Base-by-base conservation (phyloP, 345 rosid species). In the Stellera chamaejasme region DNA sequence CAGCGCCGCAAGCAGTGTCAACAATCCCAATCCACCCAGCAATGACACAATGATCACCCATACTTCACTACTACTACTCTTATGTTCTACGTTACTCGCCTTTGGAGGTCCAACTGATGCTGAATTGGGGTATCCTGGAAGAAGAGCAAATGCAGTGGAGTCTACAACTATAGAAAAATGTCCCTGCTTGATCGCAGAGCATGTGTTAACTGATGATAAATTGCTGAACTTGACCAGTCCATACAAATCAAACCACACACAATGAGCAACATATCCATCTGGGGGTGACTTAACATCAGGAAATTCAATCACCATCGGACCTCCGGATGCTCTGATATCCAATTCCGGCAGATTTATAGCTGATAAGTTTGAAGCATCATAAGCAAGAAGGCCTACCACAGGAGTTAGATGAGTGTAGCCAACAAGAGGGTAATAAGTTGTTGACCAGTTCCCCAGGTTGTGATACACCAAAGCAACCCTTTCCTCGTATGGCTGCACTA, bases 391-490 rank as follows among this genome's bases (percentile, higher is more conserved):
- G 45, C 95, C 96, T 48, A 90, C 45, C 5, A 93, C 79, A 0
- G 99, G 96, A 12, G 99, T 70, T 1, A 93, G 74, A 54, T 71
- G 77, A 2, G 74, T 76, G 52, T 90, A 76, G 52, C 71, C 74
- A 13, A 77, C 50, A 12, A 87, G 68, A 6, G 80, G 83, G 72
- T 90, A 93, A 57, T 83, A 90, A n/a, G 32, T 50, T 13, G 1
- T 50, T 39, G 99, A 87, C 87, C 74, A 79, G 73, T 90, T 85
- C 8, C 85, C 95, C 69, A 90, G 66, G 72, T 93, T 89, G 45
- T 93, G 97, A 67, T 93, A 90, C 11, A 93, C 97, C 46, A 90
- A 65, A 32, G 79, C 95, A 39, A 93, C 84, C 76, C 97, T 76
- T 78, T 78, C 77, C 27, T 87, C 99, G 55, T 90, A 84, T 10